Percentiles rank a stretch among this genome's conserved stretches.
phyloP scores from a whole-genome alignment of 179 eudicot species.

The Spinacia oleracea region DNA sequence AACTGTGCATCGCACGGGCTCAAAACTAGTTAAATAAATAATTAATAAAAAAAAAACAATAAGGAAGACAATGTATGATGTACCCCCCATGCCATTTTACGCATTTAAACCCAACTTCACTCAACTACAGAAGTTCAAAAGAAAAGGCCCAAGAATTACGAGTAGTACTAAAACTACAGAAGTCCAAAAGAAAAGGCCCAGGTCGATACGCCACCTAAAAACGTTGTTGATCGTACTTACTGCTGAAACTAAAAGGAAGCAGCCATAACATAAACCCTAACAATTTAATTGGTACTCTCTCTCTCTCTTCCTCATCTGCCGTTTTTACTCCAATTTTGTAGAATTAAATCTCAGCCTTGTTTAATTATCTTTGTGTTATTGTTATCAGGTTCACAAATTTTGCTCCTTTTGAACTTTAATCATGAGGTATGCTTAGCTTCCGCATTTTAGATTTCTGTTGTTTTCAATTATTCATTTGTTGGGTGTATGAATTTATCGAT shows the following conservation, averaged over 20 bases:
- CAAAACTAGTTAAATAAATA: no score
- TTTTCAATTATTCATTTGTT: background rate
- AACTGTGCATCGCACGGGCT: no score
- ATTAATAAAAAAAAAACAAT: no score
- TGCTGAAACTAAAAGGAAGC: background rate
- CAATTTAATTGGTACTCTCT: background rate
- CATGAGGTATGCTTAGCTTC: conserved; percentile 21
- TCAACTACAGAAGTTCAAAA: no score
- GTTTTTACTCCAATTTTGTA: no score
- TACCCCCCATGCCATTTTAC: no score
- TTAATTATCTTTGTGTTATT: conserved; percentile 9
- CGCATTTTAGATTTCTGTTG: background rate
- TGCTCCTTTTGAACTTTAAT: background rate
- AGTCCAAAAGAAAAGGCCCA: background rate
- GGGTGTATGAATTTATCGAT: background rate
- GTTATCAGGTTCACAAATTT: conserved; percentile 9
- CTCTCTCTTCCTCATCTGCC: background rate
- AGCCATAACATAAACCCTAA: conserved; percentile 10
- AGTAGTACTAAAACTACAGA: no score
- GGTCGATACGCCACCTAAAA: background rate
- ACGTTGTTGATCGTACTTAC: background rate
- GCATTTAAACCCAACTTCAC: no score
- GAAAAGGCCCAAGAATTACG: no score
- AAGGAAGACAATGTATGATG: no score
- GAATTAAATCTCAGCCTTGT: background rate